Percentiles rank a stretch among this genome's conserved stretches.
Conservation (phyloP, 1,284 basidiomycete genomes). For the Heterobasidion parviporum region DNA sequence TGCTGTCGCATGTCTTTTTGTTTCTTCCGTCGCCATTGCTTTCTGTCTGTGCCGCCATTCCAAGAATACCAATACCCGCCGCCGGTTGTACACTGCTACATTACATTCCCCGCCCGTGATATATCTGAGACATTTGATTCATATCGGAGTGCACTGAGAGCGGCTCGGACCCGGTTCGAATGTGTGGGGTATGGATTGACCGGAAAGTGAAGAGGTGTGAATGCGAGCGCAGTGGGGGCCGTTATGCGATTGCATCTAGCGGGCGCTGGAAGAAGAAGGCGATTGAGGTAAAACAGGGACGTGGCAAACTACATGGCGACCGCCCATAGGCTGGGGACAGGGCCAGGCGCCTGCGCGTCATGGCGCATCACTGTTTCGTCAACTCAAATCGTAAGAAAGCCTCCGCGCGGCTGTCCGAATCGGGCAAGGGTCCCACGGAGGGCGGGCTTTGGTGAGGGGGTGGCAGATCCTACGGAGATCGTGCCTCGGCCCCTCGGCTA, state of each 20-base stretch:
- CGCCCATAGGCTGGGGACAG: background rate
- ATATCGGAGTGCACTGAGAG: conserved; percentile 13
- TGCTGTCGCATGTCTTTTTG: conserved; percentile 1
- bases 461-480: background rate
- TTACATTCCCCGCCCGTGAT: conserved; percentile 23
- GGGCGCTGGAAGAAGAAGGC: too few species aligned
- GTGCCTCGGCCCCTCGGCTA: background rate
- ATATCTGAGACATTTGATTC: conserved; percentile 7
- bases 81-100: conserved; percentile 25
- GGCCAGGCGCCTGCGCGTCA: background rate
- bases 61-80: conserved; percentile 16
- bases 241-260: too few species aligned
- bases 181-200: background rate
- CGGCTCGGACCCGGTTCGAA: conserved; percentile 19
- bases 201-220: background rate
- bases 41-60: conserved; percentile 4
- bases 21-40: conserved; percentile 6
- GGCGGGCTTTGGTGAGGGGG: background rate
- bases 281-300: background rate
- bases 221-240: too few species aligned
- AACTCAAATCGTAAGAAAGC: background rate
- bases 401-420: background rate
- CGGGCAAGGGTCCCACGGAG: background rate
- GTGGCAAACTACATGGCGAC: background rate
- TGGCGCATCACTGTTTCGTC: background rate